Base-by-base conservation (phyloP, 192 early-diverging fungal species). In the Rhizophagus prolifer region DNA sequence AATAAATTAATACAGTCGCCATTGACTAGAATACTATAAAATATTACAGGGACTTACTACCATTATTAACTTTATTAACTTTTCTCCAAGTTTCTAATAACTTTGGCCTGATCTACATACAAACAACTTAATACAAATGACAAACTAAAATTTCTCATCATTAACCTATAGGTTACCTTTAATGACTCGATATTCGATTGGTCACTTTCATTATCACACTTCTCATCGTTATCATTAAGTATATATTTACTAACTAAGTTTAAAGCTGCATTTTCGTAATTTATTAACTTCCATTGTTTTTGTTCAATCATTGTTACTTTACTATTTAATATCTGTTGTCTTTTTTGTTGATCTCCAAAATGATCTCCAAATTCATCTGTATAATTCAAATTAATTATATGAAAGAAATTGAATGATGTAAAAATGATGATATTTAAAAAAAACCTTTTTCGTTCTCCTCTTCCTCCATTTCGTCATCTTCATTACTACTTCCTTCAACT, bases 241-340 rank as follows among this genome's bases (percentile, higher is more conserved):
- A 31, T 75, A 46, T 75, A 76, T 28, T 61, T 54, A 7, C 75
- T 62, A 1, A 88, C 82, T 31, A 72, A 73, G 1, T 81, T 62
- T 50, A 88, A 79, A 44, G 66, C 25, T 3, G 77, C 47, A 46
- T 86, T 82, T 62, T 85, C 73, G 13, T 54, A 69, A 19, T 23
- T 61, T 16, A 75, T 23, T 4, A 74, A 12, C 23, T 64, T 69
- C 87, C 87, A 88, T 30, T 76, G 78, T 69, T 85, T 86, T 23
- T 78, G 58, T 61, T 85, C 82, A 30, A 84, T 78, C 5, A 67
- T 46, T 8, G 83, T 63, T 30, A 83, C 78, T 41, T 58, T 60
- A 38, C 75, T 70, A 7, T 76, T 78, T n/a, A 88, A 63, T 80
- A 8, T 65, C 19, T 9, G 41, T 61, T 2, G 82, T 63, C 10